Conservation (phyloP, 345 rosid species). For the Populus nigra region DNA sequence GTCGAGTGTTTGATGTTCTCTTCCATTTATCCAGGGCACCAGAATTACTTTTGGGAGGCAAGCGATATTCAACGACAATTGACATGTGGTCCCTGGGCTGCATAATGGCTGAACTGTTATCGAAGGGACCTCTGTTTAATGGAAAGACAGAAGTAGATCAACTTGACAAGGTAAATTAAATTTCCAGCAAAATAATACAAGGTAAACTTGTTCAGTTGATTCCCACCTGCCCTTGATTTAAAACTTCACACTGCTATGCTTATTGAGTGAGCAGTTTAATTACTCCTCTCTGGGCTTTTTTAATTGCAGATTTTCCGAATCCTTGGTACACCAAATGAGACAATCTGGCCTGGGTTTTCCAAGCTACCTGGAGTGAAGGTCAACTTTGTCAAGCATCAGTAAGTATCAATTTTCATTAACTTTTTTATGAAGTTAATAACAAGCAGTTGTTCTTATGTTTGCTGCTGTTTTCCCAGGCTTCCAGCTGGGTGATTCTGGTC, state of each 20-base stretch:
- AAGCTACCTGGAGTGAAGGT: constrained; percentile 94
- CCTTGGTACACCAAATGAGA: constrained; percentile 94
- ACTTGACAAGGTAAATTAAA: constrained; percentile 79
- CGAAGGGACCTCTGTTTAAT: constrained; percentile 84
- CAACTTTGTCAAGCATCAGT: constrained; percentile 99
- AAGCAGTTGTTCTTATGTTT: constrained; percentile 46
- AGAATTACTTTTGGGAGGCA: constrained; percentile 91
- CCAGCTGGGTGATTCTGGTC: constrained; percentile 88
- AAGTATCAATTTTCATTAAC: constrained; percentile 37
- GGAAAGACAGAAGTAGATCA: constrained; percentile 97
- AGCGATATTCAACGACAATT: constrained; percentile 94
- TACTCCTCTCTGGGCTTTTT: background rate
- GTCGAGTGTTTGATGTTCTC: background rate
- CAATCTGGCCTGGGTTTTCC: constrained; percentile 95
- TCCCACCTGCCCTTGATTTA: background rate
- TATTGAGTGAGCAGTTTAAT: background rate
- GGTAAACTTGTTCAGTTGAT: background rate
- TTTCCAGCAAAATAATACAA: background rate
- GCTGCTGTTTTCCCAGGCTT: constrained; percentile 81
- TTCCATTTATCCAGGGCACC: constrained; percentile 72
- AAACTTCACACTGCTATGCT: background rate
- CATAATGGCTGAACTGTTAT: constrained; percentile 91
- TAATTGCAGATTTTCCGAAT: constrained; percentile 71
- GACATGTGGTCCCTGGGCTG: constrained; percentile 99
- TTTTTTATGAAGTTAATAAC: constrained; percentile 17